Percentiles rank a stretch among this genome's conserved stretches.
These are phyloP conservation scores for Rhodocollybia butyracea DNA, from an alignment of 768 basidiomycete genomes.

Conservation along the genomic window DNA sequence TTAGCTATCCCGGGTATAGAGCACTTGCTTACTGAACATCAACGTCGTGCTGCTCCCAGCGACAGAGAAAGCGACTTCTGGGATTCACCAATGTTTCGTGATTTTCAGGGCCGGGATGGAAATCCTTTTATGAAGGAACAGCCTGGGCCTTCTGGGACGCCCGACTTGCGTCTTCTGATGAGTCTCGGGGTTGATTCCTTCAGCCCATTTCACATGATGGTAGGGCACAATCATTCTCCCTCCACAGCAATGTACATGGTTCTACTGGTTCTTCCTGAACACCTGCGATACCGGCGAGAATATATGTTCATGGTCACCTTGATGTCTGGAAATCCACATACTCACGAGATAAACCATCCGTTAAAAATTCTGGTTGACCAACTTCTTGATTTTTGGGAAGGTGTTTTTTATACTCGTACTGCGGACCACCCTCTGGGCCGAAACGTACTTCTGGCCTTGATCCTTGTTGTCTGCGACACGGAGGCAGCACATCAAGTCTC, in stretches of 20 bases:
- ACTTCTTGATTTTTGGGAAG: slow-evolving; percentile 29
- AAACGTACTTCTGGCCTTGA: slow-evolving; percentile 22
- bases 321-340: slow-evolving; percentile 31
- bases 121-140: slow-evolving; percentile 12
- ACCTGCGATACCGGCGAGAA: slow-evolving; percentile 29
- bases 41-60: too few relatives aligned
- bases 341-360: slow-evolving; percentile 30
- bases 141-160: not conserved
- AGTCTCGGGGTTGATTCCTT: slow-evolving; percentile 13
- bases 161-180: slow-evolving; percentile 9
- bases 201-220: slow-evolving; percentile 10
- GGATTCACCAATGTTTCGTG: slow-evolving; percentile 2
- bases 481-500: slow-evolving; percentile 24
- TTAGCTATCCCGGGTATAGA: not conserved
- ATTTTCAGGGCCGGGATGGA: slow-evolving; percentile 13
- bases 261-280: slow-evolving; percentile 31
- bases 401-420: slow-evolving; percentile 26
- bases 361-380: slow-evolving; percentile 32
- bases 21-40: not conserved
- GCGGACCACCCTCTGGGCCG: slow-evolving; percentile 18
- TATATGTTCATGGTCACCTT: slow-evolving; percentile 42
- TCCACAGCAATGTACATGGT: too few relatives aligned
- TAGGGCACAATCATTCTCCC: slow-evolving; percentile 6
- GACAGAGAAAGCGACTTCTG: not conserved
- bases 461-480: slow-evolving; percentile 33